Base-by-base conservation (phyloP, 345 rosid species). In the Streptanthus diversifolius region DNA sequence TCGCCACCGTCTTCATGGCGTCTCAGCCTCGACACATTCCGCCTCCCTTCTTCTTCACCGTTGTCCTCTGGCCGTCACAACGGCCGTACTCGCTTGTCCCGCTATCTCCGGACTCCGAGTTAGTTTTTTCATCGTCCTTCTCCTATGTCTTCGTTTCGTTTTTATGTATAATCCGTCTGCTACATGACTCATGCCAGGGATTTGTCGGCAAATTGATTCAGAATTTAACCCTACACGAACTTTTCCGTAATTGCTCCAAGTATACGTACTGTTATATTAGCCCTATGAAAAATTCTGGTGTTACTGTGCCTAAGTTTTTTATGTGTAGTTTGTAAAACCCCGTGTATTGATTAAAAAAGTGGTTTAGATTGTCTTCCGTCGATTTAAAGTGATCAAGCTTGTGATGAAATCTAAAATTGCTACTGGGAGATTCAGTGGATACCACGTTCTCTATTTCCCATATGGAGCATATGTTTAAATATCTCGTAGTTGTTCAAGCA, bases 1-100 rank as follows among this genome's bases (percentile, higher is more conserved):
- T 45, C 65, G 8, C 24, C 37, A 2, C 62, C 86, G 2, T 70
- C 82, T 39, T 66, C 88, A 37, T 85, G 88, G 86, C 81, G 85
- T 69, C 82, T 85, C 61, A 75, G 63, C 19, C 80, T 85, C 62
- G 81, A 85, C 24, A 67, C 74, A 9, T 85, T 81, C 67, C 82
- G 82, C 10, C 59, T 85, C 14, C 80, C 80, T 13, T 78, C 59
- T 8, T 75, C 61, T 12, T 33, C 61, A 6, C 55, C 37, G 35
- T 43, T 15, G 37, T 33, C 58, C 3, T 61, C 57, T 15, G 35
- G 52, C 15, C 47, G 47, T 43, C 47, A 43, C 47, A 43, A 43
- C 18, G 37, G 37, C 13, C 76, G 49, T 35, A 18, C 47, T 48
- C 77, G 81, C 40, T 66, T 81, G 29, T 78, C 84, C 32, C 70